phyloP scores from a whole-genome alignment of 345 rosid genomes.

The Viola odorata region DNA sequence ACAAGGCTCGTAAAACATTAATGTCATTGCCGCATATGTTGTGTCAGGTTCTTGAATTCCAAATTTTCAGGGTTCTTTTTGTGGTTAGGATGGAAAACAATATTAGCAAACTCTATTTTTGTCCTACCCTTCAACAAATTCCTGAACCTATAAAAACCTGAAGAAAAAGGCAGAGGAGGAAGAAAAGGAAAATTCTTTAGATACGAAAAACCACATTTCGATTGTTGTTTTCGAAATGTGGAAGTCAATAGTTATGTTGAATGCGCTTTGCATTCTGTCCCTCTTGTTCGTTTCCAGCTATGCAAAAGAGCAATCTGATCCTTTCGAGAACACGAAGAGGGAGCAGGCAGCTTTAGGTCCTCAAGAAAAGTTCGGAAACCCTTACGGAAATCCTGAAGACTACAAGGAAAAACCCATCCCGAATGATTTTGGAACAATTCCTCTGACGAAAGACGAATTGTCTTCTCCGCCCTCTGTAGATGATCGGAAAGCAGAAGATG shows the following conservation, averaged over 20 bases:
- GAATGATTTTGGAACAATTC: neutral
- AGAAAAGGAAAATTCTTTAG: neutral
- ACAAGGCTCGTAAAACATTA: too few relatives aligned
- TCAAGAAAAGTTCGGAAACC: slow-evolving; percentile 18
- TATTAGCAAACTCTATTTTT: neutral
- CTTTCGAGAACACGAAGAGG: neutral
- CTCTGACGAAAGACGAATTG: neutral
- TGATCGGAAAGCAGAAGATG: neutral
- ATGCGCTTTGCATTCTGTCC: neutral
- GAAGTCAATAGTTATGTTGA: neutral
- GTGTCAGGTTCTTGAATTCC: too few relatives aligned
- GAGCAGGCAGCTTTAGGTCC: slow-evolving; percentile 8
- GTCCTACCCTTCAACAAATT: neutral
- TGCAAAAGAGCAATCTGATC: neutral
- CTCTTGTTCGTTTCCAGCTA: slow-evolving; percentile 7
- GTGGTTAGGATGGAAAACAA: too few relatives aligned
- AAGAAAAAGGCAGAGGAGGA: neutral
- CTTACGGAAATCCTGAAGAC: slow-evolving; percentile 15
- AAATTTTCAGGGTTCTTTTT: too few relatives aligned
- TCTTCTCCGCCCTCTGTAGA: neutral
- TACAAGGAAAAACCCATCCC: slow-evolving; percentile 3
- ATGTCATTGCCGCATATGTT: too few relatives aligned
- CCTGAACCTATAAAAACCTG: neutral
- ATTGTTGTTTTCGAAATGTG: neutral
- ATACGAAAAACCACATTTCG: neutral